These are phyloP conservation scores for Erysimum pusillum DNA, from an alignment of 441 rosid species.

Conservation along the genomic window DNA sequence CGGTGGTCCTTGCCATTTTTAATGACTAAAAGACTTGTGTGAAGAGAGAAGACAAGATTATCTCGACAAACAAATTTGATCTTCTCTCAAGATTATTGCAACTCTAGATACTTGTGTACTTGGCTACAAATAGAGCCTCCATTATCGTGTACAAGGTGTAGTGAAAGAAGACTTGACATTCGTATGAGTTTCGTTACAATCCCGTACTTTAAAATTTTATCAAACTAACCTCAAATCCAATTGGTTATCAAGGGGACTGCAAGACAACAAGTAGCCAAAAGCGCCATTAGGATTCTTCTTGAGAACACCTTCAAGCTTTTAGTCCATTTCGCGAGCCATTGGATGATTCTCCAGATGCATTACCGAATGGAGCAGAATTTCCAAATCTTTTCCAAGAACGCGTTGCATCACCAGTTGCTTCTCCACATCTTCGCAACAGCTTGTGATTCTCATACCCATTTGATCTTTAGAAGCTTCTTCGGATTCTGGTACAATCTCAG, in stretches of 20 bases:
- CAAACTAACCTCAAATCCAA: neutral
- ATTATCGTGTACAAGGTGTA: too few relatives aligned
- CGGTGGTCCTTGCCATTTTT: too few relatives aligned
- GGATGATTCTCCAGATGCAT: conserved; percentile 39
- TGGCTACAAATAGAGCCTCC: too few relatives aligned
- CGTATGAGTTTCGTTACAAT: too few relatives aligned
- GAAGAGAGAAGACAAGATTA: too few relatives aligned
- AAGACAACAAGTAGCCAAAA: neutral
- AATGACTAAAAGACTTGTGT: too few relatives aligned
- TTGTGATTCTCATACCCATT: conserved; percentile 26
- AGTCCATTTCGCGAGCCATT: conserved; percentile 2
- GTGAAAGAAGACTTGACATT: too few relatives aligned
- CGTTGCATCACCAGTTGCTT: neutral
- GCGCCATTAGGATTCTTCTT: conserved; percentile 15
- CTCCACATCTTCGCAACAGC: neutral
- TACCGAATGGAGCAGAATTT: conserved; percentile 22
- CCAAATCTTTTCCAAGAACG: conserved; percentile 30
- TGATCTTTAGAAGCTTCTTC: conserved; percentile 17
- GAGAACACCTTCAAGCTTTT: neutral
- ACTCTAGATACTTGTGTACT: too few relatives aligned
- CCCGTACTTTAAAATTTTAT: neutral
- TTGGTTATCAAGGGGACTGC: neutral
- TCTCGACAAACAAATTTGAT: too few relatives aligned
- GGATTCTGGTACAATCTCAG: conserved; percentile 18
- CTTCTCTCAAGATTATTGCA: too few relatives aligned